phyloP scores from a whole-genome alignment of 179 eudicot species.

The Silene vulgaris region DNA sequence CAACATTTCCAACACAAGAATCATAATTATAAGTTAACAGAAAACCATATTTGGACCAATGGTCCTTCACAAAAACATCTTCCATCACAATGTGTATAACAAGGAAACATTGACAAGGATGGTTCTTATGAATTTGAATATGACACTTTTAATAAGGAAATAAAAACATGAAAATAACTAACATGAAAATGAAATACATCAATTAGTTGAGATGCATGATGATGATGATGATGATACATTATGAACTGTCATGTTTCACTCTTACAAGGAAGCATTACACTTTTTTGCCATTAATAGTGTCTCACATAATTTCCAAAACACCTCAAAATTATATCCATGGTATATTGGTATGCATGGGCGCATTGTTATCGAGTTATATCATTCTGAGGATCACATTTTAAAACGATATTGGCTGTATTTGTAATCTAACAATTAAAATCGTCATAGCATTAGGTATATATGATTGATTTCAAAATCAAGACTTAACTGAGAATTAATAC shows the following conservation, averaged over 20 bases:
- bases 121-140: conserved; percentile 2
- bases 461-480: background rate
- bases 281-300: conserved; percentile 32
- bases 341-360: background rate
- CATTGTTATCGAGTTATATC: too few species aligned
- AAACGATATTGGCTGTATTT: background rate
- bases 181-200: background rate
- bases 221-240: background rate
- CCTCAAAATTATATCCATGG: background rate
- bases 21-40: conserved; percentile 23
- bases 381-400: too few species aligned
- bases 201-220: background rate
- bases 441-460: too few species aligned
- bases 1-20: conserved; percentile 27
- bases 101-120: conserved; percentile 26
- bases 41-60: conserved; percentile 33
- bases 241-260: conserved; percentile 30
- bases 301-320: conserved; percentile 26
- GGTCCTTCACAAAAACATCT: conserved; percentile 25
- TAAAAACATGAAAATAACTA: background rate
- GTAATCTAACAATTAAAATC: too few species aligned
- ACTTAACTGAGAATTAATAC: background rate
- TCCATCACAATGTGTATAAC: conserved; percentile 17
- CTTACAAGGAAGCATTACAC: conserved; percentile 19
- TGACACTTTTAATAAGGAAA: background rate